Conservation (phyloP, 768 basidiomycete species). For the Podaxis sp. region DNA sequence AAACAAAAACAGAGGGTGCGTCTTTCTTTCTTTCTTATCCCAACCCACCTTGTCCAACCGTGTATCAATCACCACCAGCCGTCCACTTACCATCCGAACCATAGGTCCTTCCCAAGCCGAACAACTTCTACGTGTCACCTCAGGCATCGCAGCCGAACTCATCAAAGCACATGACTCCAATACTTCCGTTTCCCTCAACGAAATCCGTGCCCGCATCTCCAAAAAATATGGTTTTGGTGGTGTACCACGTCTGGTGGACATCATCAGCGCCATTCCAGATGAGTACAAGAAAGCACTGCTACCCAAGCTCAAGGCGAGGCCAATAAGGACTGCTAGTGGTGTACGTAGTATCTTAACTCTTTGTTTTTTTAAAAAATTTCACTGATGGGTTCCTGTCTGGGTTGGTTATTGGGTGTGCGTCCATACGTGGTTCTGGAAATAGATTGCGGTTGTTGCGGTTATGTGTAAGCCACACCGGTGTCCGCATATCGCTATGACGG, state of each 20-base stretch:
- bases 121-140: constrained; percentile 83
- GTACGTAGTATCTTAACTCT: constrained; percentile 42
- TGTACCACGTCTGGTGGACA: constrained; percentile 92
- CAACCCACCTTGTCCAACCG: too few species aligned
- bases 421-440: not conserved
- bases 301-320: constrained; percentile 88
- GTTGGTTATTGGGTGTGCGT: too few species aligned
- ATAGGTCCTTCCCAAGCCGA: constrained; percentile 87
- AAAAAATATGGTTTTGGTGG: constrained; percentile 88
- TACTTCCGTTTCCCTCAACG: constrained; percentile 80
- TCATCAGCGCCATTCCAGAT: constrained; percentile 97
- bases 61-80: not conserved
- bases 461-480: constrained; percentile 99
- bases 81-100: not conserved
- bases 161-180: constrained; percentile 84
- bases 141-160: constrained; percentile 92
- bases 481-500: constrained; percentile 99
- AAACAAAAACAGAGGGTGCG: constrained; percentile 20
- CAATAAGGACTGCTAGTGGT: constrained; percentile 95
- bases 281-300: constrained; percentile 92
- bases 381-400: not conserved
- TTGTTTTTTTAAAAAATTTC: not conserved
- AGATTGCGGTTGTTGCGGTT: constrained; percentile 99
- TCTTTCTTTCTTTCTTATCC: not conserved
- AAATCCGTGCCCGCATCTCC: constrained; percentile 81